Percentiles rank a stretch among this genome's conserved stretches.
Evolutionary conservation across 768 basidiomycete species (phyloP).

Genomic region (Lactarius sp.): DNA sequence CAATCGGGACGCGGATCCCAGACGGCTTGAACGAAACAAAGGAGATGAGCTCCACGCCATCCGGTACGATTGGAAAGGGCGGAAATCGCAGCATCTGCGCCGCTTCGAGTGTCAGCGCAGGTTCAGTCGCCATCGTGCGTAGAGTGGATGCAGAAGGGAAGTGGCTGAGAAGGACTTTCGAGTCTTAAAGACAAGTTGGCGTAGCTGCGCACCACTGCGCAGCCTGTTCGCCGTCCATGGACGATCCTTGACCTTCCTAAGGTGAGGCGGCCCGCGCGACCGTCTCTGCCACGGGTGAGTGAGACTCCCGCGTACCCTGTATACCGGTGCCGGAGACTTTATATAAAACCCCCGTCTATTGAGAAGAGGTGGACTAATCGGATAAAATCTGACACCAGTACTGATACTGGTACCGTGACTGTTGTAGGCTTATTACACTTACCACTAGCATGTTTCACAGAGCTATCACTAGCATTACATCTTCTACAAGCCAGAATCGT

Average conservation of each 20-base stretch:
- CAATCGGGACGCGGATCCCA: conserved; percentile 52
- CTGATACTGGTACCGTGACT: too few relatives aligned
- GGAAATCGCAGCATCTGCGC: conserved; percentile 35
- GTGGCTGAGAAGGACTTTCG: neutral
- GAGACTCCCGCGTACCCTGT: too few relatives aligned
- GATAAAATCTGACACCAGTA: too few relatives aligned
- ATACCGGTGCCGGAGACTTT: too few relatives aligned
- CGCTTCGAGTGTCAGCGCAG: neutral
- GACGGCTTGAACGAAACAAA: conserved; percentile 53
- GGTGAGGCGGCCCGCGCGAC: neutral
- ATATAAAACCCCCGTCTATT: too few relatives aligned
- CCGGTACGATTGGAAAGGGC: conserved; percentile 44
- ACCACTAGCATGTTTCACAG: too few relatives aligned
- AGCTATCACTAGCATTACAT: too few relatives aligned
- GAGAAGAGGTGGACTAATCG: too few relatives aligned
- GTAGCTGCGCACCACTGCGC: conserved; percentile 6
- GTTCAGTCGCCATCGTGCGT: neutral
- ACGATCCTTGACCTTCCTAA: neutral
- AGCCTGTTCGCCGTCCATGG: neutral
- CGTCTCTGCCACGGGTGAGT: neutral
- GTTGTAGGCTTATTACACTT: too few relatives aligned
- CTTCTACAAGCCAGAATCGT: too few relatives aligned
- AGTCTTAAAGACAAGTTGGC: neutral
- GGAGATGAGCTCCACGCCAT: conserved; percentile 45
- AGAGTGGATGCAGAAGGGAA: neutral